phyloP scores from a whole-genome alignment of 2,329 filamentous ascomycete genomes.

The Penicillium sumatraense region DNA sequence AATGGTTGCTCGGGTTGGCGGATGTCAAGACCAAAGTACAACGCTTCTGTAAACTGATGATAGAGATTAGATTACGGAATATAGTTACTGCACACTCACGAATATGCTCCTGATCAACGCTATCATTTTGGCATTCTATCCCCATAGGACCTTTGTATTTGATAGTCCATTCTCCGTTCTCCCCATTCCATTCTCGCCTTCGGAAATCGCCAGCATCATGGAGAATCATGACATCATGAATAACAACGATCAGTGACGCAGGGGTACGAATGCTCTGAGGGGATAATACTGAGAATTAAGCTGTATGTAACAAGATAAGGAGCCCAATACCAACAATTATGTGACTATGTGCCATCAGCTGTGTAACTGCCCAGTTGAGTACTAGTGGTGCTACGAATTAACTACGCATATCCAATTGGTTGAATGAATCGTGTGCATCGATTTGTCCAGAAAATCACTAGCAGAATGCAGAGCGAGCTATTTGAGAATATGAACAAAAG shows the following conservation, averaged over 20 bases:
- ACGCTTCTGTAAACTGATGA: too few species aligned
- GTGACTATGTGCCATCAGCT: too few species aligned
- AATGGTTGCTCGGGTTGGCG: neutral
- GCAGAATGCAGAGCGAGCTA: slow-evolving; percentile 1
- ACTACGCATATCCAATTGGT: too few species aligned
- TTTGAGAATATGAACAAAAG: slow-evolving; percentile 18
- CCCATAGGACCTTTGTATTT: too few species aligned
- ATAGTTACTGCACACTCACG: neutral
- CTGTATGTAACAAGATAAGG: too few species aligned
- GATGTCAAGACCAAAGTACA: neutral
- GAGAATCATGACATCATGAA: slow-evolving; percentile 17
- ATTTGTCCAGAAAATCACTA: slow-evolving; percentile 14
- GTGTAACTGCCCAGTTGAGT: too few species aligned
- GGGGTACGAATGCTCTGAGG: slow-evolving; percentile 4
- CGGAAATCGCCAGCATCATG: neutral
- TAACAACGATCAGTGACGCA: slow-evolving; percentile 3
- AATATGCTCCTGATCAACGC: neutral
- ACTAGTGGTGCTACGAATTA: too few species aligned
- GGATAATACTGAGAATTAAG: too few species aligned
- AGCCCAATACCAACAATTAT: too few species aligned
- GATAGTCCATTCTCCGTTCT: too few species aligned
- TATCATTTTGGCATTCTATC: neutral
- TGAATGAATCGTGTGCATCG: slow-evolving; percentile 10
- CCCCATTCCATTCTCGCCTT: neutral
- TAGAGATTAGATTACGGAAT: neutral